Evolutionary conservation across 257 asterid species (phyloP).

Genomic region (Perilla frutescens): DNA sequence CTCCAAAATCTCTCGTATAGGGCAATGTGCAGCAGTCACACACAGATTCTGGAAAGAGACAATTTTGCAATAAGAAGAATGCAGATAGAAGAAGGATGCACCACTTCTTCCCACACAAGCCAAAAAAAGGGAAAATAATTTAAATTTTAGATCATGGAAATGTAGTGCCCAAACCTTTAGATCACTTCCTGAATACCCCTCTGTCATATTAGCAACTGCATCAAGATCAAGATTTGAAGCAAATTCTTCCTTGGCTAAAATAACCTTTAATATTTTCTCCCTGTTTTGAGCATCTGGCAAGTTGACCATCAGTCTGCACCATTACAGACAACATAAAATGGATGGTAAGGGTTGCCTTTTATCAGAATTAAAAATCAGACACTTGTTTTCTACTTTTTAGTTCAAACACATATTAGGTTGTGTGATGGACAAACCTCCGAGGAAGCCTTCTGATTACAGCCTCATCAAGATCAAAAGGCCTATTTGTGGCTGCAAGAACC

Average conservation of each 20-base stretch:
- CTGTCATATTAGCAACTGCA: slow-evolving; percentile 85
- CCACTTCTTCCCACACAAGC: too few species aligned
- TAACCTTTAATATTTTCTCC: slow-evolving; percentile 68
- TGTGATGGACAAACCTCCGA: slow-evolving; percentile 56
- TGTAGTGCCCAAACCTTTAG: slow-evolving; percentile 70
- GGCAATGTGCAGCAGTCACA: slow-evolving; percentile 76
- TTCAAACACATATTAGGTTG: slow-evolving; percentile 23
- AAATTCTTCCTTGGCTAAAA: slow-evolving; percentile 79
- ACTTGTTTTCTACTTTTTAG: not conserved
- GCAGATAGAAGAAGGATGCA: not conserved
- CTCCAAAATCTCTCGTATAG: slow-evolving; percentile 73
- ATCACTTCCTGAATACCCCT: slow-evolving; percentile 95
- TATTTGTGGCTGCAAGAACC: slow-evolving; percentile 92
- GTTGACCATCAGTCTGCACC: slow-evolving; percentile 87
- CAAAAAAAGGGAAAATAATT: not conserved
- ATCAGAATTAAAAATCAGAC: slow-evolving; percentile 5
- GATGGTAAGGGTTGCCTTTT: not conserved
- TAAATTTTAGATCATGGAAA: slow-evolving; percentile 13
- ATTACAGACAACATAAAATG: slow-evolving; percentile 16
- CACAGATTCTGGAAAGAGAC: slow-evolving; percentile 61
- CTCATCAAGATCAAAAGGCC: slow-evolving; percentile 96
- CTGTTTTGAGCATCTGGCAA: slow-evolving; percentile 81
- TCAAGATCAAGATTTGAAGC: slow-evolving; percentile 65
- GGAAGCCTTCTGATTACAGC: slow-evolving; percentile 98
- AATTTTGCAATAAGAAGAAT: slow-evolving; percentile 23